phyloP scores from a whole-genome alignment of 1,284 basidiomycete species.

The Cryptococcus sp. region DNA sequence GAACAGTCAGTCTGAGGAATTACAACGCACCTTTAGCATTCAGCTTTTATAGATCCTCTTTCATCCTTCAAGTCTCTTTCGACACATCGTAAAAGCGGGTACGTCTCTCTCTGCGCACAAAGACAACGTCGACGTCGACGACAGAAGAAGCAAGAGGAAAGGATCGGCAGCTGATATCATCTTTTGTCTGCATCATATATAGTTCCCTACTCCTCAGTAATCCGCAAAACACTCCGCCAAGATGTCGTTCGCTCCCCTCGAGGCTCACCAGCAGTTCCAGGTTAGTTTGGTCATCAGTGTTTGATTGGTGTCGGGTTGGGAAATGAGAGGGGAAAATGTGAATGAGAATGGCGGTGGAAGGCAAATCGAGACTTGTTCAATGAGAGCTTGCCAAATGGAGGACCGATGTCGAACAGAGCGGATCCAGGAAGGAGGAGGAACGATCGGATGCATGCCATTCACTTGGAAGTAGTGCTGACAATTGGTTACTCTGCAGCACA shows the following conservation, averaged over 20 bases:
- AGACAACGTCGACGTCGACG: not conserved
- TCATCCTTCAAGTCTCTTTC: constrained; percentile 17
- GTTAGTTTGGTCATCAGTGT: constrained; percentile 54
- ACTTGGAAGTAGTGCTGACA: not conserved
- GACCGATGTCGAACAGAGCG: not conserved
- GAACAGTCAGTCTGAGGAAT: no score
- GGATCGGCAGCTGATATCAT: not conserved
- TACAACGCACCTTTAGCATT: not conserved
- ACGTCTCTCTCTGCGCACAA: constrained; percentile 1
- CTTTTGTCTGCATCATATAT: not conserved
- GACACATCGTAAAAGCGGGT: constrained; percentile 17
- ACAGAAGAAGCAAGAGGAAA: not conserved
- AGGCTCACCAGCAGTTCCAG: constrained; percentile 90
- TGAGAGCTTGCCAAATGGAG: not conserved
- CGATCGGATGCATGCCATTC: not conserved
- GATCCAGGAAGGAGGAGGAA: not conserved
- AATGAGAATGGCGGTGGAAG: not conserved
- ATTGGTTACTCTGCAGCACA: constrained; percentile 66
- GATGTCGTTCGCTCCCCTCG: constrained; percentile 93
- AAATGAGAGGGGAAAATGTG: constrained; percentile 2
- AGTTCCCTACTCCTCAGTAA: constrained; percentile 10
- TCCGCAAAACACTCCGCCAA: constrained; percentile 22
- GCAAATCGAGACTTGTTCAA: not conserved
- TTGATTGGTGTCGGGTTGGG: not conserved
- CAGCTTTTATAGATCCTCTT: not conserved